Percentiles rank a stretch among this genome's conserved stretches.
phyloP scores from a whole-genome alignment of 148 eudicot genomes.

The Camellia sinensis region DNA sequence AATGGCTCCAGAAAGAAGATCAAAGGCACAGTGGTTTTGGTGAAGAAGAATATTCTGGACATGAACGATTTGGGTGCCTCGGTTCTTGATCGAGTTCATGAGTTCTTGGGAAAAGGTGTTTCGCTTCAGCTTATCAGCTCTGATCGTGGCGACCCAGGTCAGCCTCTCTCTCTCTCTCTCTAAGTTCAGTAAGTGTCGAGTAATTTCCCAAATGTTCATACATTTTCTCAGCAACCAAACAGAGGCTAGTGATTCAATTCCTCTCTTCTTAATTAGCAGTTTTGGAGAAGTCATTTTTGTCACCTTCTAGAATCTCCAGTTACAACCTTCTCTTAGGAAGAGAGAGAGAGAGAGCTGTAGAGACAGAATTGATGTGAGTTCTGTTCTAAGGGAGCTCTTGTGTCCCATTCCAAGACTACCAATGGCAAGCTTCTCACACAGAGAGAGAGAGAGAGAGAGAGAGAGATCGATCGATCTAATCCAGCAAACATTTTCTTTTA shows the following conservation, averaged over 20 bases:
- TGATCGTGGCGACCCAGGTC: conserved; percentile 39
- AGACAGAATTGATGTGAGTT: neutral
- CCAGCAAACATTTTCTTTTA: neutral
- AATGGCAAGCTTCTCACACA: neutral
- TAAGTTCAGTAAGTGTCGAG: neutral
- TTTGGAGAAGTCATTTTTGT: neutral
- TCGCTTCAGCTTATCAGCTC: conserved; percentile 72
- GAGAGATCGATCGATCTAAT: neutral
- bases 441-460: neutral
- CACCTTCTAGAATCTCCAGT: no score
- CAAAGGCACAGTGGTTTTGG: conserved; percentile 52
- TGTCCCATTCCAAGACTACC: neutral
- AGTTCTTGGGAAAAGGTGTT: conserved; percentile 57
- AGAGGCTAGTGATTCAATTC: neutral
- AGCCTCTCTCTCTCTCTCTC: conserved; percentile 11
- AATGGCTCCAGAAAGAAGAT: conserved; percentile 30
- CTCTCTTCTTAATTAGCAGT: neutral
- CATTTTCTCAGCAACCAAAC: conserved; percentile 6
- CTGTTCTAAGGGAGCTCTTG: neutral
- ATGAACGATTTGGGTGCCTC: conserved; percentile 50
- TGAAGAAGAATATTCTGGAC: conserved; percentile 66
- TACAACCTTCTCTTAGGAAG: no score
- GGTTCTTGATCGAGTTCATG: conserved; percentile 58
- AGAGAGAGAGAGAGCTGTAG: neutral
- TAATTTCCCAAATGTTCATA: neutral